Base-by-base conservation (phyloP, 306 rosid genomes). In the Morella rubra region DNA sequence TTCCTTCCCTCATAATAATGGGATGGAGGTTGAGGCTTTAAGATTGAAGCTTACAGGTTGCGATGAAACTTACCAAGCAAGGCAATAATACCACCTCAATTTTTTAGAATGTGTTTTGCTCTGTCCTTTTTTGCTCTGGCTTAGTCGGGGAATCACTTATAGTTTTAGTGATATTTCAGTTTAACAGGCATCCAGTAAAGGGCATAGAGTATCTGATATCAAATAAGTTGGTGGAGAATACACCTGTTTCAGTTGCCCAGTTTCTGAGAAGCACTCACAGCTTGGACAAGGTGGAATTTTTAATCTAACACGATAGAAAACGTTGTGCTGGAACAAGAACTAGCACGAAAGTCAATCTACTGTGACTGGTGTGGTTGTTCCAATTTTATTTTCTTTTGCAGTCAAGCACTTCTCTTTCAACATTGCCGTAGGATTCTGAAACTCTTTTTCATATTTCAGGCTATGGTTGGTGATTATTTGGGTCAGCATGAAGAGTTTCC, bases 401-500 rank as follows among this genome's bases (percentile, higher is more conserved):
- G 72, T 65, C 59, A 46, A 53, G 49, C 15, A 14, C 54, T 78
- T 73, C 52, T 46, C 53, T 76, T 79, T 69, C 79, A 77, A 73
- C 67, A 74, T 74, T 82, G 75, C 68, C 72, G 45, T 74, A 64
- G 60, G 56, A 76, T 78, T 73, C 76, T 27, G 76, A 54, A 77
- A 67, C 19, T 60, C 74, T 71, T 47, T 77, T 69, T 76, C 53
- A 41, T 16, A 80, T 86, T 91, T 82, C 91, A 96, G 99, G 91
- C 97, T 71, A 87, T 87, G 85, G 84, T 96, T 65, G 99, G 99
- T 53, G 99, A 96, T 84, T 96, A 93, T 86, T 83, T 96, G 84
- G 99, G 99, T 64, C 99, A 93, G 85, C 99, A 96, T 84, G 98
- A 96, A 90, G 99, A 96, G 76, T 96, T 96, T 64, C 98, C 99